phyloP scores from a whole-genome alignment of 371 early-diverging fungal species.

The Rhizomucor miehei region DNA sequence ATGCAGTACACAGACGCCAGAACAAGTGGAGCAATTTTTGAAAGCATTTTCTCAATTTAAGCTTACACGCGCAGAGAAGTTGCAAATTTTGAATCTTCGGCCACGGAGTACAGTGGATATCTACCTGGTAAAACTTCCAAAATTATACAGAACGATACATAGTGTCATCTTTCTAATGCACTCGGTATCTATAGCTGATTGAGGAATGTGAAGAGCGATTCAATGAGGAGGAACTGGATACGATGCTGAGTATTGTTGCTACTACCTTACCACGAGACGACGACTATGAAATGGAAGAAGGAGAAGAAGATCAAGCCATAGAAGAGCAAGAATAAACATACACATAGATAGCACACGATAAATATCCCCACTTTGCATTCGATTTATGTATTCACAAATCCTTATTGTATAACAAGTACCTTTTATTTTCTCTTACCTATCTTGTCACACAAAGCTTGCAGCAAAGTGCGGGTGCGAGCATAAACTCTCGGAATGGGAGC shows the following conservation, averaged over 20 bases:
- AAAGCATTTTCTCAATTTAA: conserved; percentile 30
- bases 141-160: too few relatives aligned
- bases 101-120: conserved; percentile 61
- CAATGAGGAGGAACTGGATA: conserved; percentile 42
- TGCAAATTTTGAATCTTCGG: conserved; percentile 61
- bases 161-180: neutral
- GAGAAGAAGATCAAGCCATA: conserved; percentile 12
- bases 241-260: conserved; percentile 33
- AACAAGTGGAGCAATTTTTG: conserved; percentile 41
- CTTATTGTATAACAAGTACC: too few relatives aligned
- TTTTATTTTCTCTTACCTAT: too few relatives aligned
- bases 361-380: neutral
- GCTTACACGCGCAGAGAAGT: conserved; percentile 59
- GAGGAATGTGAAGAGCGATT: conserved; percentile 69
- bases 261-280: conserved; percentile 43
- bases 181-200: conserved; percentile 38
- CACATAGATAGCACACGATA: neutral
- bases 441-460: too few relatives aligned
- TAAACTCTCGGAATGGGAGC: neutral
- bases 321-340: neutral
- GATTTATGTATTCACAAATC: too few relatives aligned
- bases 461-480: too few relatives aligned
- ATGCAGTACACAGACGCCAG: conserved; percentile 45
- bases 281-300: conserved; percentile 33
- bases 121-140: conserved; percentile 58